These are phyloP conservation scores for Diutina siamensis DNA, from an alignment of 1,139 yeast species.

Conservation along the genomic window DNA sequence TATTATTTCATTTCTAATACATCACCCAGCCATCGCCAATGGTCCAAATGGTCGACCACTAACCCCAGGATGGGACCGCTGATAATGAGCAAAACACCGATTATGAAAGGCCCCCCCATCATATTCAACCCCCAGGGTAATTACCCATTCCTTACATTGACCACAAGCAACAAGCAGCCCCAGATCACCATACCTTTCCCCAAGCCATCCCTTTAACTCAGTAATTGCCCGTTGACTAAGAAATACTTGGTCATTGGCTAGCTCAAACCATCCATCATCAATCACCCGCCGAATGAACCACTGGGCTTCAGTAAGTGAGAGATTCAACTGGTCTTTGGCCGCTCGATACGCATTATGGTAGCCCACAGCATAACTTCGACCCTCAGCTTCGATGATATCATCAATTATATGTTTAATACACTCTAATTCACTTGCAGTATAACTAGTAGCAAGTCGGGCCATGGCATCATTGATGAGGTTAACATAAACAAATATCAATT, in stretches of 20 bases:
- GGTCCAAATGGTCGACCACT: neutral
- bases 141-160: conserved; percentile 47
- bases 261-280: conserved; percentile 42
- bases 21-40: no score
- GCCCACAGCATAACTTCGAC: conserved; percentile 18
- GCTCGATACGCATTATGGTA: conserved; percentile 20
- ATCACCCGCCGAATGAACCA: conserved; percentile 27
- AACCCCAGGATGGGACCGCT: conserved; percentile 10
- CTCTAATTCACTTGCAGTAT: conserved; percentile 36
- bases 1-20: no score
- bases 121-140: conserved; percentile 35
- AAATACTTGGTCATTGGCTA: conserved; percentile 20
- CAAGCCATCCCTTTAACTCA: conserved; percentile 35
- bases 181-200: conserved; percentile 31
- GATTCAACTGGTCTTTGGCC: conserved; percentile 15
- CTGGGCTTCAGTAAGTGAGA: conserved; percentile 22
- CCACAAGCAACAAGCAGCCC: conserved; percentile 37
- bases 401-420: conserved; percentile 39
- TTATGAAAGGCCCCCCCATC: conserved; percentile 35
- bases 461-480: conserved; percentile 31
- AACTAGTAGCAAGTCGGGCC: conserved; percentile 29
- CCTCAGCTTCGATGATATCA: conserved; percentile 22
- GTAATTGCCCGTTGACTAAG: conserved; percentile 29
- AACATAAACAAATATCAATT: conserved; percentile 26
- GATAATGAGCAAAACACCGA: conserved; percentile 33